Conservation (phyloP, 345 rosid species). For the Brassica cretica region DNA sequence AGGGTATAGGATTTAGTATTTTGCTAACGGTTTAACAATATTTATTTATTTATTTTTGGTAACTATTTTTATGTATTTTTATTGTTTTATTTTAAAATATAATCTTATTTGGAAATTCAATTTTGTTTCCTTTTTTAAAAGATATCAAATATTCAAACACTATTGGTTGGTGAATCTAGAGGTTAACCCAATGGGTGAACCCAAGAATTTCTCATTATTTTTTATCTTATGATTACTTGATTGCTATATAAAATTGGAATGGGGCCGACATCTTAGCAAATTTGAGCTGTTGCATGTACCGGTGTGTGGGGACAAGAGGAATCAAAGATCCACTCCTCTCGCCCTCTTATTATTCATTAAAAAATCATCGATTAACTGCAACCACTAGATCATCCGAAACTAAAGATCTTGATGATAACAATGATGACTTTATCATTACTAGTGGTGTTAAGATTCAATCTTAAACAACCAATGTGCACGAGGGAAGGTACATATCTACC, state of each 20-base stretch:
- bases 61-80: too few species aligned
- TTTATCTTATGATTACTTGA: not conserved
- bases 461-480: slow-evolving; percentile 18
- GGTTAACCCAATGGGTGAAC: too few species aligned
- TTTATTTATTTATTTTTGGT: too few species aligned
- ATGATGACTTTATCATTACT: not conserved
- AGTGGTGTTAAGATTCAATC: not conserved
- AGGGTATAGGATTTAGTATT: too few species aligned
- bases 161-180: too few species aligned
- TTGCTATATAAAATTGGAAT: slow-evolving; percentile 20
- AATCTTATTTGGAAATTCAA: too few species aligned
- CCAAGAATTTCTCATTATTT: too few species aligned
- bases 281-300: slow-evolving; percentile 26
- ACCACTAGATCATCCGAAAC: slow-evolving; percentile 17
- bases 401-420: slow-evolving; percentile 18
- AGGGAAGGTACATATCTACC: slow-evolving; percentile 3
- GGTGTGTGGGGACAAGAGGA: slow-evolving; percentile 34
- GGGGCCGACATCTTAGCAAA: slow-evolving; percentile 30
- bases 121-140: too few species aligned
- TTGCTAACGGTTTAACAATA: too few species aligned
- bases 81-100: too few species aligned
- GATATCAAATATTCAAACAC: too few species aligned
- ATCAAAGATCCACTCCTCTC: slow-evolving; percentile 30
- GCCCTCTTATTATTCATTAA: not conserved
- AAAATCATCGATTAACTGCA: not conserved